Evolutionary conservation across 306 rosid genomes (phyloP).

Genomic region (Sophora flavescens): DNA sequence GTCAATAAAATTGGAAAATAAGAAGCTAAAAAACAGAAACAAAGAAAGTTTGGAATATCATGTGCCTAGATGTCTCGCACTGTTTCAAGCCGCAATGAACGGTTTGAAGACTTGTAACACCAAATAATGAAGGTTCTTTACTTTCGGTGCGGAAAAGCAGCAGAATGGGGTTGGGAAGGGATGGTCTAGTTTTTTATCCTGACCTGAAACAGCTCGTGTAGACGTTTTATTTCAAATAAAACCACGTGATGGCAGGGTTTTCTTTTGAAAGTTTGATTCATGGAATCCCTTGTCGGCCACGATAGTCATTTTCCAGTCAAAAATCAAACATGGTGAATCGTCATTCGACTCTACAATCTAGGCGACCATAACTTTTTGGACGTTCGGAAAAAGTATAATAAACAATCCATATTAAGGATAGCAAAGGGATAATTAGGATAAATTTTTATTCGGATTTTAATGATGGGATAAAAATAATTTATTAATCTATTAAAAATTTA

Average conservation of each 20-base stretch:
- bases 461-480: no score
- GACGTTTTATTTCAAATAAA: not conserved
- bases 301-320: conserved; percentile 9
- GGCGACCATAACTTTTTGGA: conserved; percentile 2
- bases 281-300: conserved; percentile 40
- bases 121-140: not conserved
- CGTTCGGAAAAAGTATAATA: no score
- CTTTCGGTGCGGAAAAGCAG: not conserved
- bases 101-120: not conserved
- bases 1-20: not conserved
- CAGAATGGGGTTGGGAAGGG: not conserved
- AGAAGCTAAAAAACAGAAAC: not conserved
- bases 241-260: conserved; percentile 33
- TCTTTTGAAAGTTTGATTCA: not conserved
- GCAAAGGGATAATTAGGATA: no score
- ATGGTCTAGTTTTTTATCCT: not conserved
- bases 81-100: conserved; percentile 40
- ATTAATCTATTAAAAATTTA: no score
- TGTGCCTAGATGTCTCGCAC: not conserved
- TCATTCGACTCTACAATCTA: conserved; percentile 26
- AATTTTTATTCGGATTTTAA: no score
- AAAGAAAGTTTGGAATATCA: no score
- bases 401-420: no score
- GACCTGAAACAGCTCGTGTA: not conserved
- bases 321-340: conserved; percentile 42